phyloP scores from a whole-genome alignment of 2,329 filamentous ascomycete genomes.

The Cryphonectria nitschkei region DNA sequence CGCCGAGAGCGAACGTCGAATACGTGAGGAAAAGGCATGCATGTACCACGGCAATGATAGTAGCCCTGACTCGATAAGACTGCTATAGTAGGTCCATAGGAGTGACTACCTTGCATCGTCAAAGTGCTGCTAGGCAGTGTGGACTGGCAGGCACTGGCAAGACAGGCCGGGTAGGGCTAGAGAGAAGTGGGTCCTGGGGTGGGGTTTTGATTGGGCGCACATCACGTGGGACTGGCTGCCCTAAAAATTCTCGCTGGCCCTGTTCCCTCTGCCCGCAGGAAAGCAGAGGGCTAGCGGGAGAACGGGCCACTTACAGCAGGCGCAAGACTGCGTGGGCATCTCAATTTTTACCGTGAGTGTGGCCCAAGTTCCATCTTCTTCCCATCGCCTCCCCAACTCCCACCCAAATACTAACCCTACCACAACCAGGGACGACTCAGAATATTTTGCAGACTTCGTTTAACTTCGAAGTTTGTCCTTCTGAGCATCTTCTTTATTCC shows the following conservation, averaged over 20 bases:
- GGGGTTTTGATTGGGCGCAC: background rate
- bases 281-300: background rate
- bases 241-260: slow-evolving; percentile 17
- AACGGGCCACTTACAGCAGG: slow-evolving; percentile 13
- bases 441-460: slow-evolving; percentile 27
- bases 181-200: slow-evolving; percentile 3
- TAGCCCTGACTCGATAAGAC: background rate
- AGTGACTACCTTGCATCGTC: background rate
- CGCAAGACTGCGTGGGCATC: slow-evolving; percentile 15
- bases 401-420: slow-evolving; percentile 28
- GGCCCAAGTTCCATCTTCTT: slow-evolving; percentile 6
- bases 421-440: slow-evolving; percentile 28
- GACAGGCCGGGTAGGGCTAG: background rate
- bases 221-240: slow-evolving; percentile 16
- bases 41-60: too few relatives aligned
- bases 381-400: slow-evolving; percentile 22
- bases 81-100: background rate
- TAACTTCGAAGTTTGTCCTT: slow-evolving; percentile 24
- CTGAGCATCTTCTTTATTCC: slow-evolving; percentile 34
- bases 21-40: too few relatives aligned
- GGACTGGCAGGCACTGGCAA: background rate
- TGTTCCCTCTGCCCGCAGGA: background rate
- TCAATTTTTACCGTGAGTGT: slow-evolving; percentile 23
- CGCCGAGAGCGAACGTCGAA: too few relatives aligned
- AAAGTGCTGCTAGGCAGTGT: background rate